Base-by-base conservation (phyloP, 2,329 filamentous ascomycete species). In the Cercospora sp. region DNA sequence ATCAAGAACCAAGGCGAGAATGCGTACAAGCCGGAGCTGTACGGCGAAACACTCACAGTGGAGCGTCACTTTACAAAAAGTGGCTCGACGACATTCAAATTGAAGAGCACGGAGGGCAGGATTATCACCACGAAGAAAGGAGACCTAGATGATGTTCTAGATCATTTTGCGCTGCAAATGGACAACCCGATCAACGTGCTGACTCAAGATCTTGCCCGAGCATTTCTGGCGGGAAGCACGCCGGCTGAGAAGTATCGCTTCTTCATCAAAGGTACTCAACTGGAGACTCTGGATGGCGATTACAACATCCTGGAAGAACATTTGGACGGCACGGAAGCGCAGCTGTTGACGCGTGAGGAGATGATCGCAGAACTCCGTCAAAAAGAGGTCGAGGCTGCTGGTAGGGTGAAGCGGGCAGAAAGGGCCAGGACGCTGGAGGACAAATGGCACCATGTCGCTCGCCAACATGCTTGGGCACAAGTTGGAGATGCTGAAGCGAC, bases 111-210 rank as follows among this genome's bases (percentile, higher is more conserved):
- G 1, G 84, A 86, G 9, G 90, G 88, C 23, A 88, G 87, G 64
- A 83, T 90, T 26, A 86, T 97, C 59, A 97, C 93, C 0, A 92
- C 86, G 8, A 97, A 93, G 79, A 95, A 92, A 77, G 84, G 87
- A 8, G 94, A 97, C 72, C 86, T 99, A 8, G 94, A 97, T 72
- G 92, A 97, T 72, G 94, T 99, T 59, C 90, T 93, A 51, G 95
- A 99, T 78, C 96, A 92, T 78, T 98, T 93, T 78, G 92, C 91
- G 51, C 84, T 99, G 51, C 94, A 98, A 78, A 93, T 99, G 66
- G 94, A 98, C 77, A 99, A 99, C 74, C 95, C 95, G 0, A 90
- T 99, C 82, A 98, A 96, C 68, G 91, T 98, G 6, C 85, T 99
- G 18, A 97, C 94, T 0, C 95, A 99, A 79, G 95, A 99, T 77